A percentile compares a stretch with the other conserved stretches of the same genome.
Evolutionary conservation across 768 basidiomycete genomes (phyloP).

Genomic region (Scleroderma citrinum): DNA sequence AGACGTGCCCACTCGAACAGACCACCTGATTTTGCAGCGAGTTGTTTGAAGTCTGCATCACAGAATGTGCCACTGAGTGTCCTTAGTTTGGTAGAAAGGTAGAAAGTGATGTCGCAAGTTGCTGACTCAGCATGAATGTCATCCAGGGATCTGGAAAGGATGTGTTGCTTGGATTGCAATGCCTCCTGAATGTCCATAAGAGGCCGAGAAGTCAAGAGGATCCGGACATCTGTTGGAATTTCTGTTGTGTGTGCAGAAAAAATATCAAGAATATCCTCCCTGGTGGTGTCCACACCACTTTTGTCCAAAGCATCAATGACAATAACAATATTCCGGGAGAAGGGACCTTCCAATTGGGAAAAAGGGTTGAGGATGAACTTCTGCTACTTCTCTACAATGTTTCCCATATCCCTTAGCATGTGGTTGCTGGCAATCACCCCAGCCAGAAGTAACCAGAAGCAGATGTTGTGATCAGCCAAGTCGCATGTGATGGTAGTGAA

Average conservation of each 20-base stretch:
- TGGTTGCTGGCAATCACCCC: neutral
- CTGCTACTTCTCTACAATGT: conserved; percentile 8
- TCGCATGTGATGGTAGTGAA: neutral
- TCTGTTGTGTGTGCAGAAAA: conserved; percentile 36
- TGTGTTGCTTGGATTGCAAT: neutral
- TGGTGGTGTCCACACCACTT: conserved; percentile 4
- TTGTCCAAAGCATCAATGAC: conserved; percentile 24
- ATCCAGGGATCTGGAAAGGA: neutral
- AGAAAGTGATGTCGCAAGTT: neutral
- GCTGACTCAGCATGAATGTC: neutral
- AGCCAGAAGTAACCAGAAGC: neutral
- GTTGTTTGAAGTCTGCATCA: neutral
- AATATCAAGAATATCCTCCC: conserved; percentile 9
- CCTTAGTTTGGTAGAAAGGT: neutral
- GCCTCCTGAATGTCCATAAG: conserved; percentile 19
- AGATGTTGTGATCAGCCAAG: neutral
- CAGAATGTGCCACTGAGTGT: neutral
- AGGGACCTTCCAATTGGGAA: conserved; percentile 4
- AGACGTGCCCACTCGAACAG: conserved; percentile 19
- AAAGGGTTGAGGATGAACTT: conserved; percentile 15
- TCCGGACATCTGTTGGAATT: conserved; percentile 35
- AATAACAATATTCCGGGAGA: conserved; percentile 13
- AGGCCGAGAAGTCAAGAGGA: conserved; percentile 30
- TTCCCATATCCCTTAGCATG: neutral
- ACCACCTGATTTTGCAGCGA: conserved; percentile 11